Evolutionary conservation across 495 filamentous ascomycete species (phyloP).

Genomic region (Xylaria grammica): DNA sequence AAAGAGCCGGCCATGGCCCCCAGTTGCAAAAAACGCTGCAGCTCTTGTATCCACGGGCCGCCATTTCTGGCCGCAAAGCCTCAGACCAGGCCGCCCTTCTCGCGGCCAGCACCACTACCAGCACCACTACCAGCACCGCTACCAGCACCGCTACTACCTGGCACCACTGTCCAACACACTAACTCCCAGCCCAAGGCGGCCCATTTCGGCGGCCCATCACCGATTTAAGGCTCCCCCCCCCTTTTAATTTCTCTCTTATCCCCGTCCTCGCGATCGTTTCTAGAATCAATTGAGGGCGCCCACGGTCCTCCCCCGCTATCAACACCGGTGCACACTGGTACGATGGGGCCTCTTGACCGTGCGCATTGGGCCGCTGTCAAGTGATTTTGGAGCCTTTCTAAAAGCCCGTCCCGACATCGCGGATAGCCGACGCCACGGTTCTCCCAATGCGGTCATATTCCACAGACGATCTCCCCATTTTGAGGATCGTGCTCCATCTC

Average conservation of each 20-base stretch:
- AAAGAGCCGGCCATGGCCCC: slow-evolving; percentile 34
- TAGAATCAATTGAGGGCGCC: slow-evolving; percentile 36
- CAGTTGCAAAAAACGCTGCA: neutral
- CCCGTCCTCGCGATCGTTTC: slow-evolving; percentile 26
- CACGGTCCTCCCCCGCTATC: slow-evolving; percentile 6
- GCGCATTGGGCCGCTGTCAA: slow-evolving; percentile 23
- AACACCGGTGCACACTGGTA: neutral
- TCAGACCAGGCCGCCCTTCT: slow-evolving; percentile 35
- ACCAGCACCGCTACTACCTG: slow-evolving; percentile 10
- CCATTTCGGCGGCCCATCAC: slow-evolving; percentile 31
- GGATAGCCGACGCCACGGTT: slow-evolving; percentile 20
- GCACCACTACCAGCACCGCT: slow-evolving; percentile 24
- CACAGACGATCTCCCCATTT: neutral
- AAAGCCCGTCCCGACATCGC: slow-evolving; percentile 31
- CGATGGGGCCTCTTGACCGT: too few species aligned
- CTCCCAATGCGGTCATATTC: neutral
- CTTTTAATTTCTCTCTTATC: slow-evolving; percentile 11
- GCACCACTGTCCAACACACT: too few species aligned
- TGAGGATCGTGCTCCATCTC: neutral
- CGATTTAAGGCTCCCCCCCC: slow-evolving; percentile 14
- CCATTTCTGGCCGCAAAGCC: slow-evolving; percentile 36
- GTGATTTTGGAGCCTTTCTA: slow-evolving; percentile 13
- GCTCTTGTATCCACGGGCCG: slow-evolving; percentile 19
- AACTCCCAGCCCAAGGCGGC: slow-evolving; percentile 23
- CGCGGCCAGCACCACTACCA: slow-evolving; percentile 32